A percentile compares a stretch with the other conserved stretches of the same genome.
phyloP scores from a whole-genome alignment of 345 rosid genomes.

The Salix viminalis region DNA sequence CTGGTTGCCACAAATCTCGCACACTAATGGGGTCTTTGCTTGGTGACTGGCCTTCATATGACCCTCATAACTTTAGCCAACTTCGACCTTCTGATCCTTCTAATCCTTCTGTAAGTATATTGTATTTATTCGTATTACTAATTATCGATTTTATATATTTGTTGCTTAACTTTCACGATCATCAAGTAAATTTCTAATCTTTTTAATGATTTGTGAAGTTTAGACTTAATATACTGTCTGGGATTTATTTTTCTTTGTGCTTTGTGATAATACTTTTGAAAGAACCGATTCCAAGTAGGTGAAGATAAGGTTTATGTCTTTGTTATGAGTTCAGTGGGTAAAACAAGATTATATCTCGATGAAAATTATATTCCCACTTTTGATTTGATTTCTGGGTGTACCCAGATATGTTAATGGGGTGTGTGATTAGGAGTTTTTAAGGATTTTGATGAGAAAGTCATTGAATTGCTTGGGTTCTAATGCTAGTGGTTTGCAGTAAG shows the following conservation, averaged over 20 bases:
- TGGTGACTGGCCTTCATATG: constrained; percentile 74
- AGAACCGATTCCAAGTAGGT: no score
- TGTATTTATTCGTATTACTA: neutral
- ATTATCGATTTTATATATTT: neutral
- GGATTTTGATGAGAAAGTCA: no score
- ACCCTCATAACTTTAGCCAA: constrained; percentile 86
- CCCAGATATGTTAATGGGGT: neutral
- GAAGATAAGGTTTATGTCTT: neutral
- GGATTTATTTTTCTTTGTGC: neutral
- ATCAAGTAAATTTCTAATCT: neutral
- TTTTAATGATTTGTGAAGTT: neutral
- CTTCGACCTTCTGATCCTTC: constrained; percentile 83
- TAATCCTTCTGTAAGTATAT: constrained; percentile 59
- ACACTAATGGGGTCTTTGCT: constrained; percentile 63
- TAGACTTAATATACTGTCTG: neutral
- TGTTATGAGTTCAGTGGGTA: neutral
- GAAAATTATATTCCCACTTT: neutral
- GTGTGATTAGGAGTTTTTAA: neutral
- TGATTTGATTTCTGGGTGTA: constrained; percentile 3
- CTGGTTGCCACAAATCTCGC: constrained; percentile 26
- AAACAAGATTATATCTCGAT: neutral
- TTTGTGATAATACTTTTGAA: no score
- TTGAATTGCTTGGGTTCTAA: no score
- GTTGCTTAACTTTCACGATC: neutral
- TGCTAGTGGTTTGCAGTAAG: neutral